Base-by-base conservation (phyloP, 2,329 filamentous ascomycete species). In the Hymenoscyphus repandus region DNA sequence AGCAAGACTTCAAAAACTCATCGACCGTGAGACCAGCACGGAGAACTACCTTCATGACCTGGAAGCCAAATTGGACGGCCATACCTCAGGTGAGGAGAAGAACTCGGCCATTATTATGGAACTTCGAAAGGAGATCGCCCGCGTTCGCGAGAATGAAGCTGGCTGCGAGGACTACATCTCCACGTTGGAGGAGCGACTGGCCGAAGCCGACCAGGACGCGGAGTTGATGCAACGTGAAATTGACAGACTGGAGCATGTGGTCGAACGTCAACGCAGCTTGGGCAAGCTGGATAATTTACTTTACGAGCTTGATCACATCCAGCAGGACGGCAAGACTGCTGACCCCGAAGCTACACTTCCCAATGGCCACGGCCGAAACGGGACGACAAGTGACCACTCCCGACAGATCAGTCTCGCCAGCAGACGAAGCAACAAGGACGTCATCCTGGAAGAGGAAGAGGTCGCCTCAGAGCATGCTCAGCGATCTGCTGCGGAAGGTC, bases 181-280 rank as follows among this genome's bases (percentile, higher is more conserved):
- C 1, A 97, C 91, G 0, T 74, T 99, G 10, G 93, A 99, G 67
- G 93, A 97, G 71, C 86, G 92, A 18, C 79, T 99, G 7, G 93
- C 93, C 0, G 93, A 99, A 69, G 86, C 92, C 2, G 93, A 99
- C 63, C 92, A 97, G 68, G 93, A 99, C 66, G 83, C 89, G 57
- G 93, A 97, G 67, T 74, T 96, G 54, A 96, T 99, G 92, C 90
- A 96, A 68, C 88, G 92, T 33, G 93, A 99, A 65, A 88, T 99
- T 56, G 89, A 96, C 63, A 83, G 92, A 32, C 76, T 99, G 11
- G 93, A 97, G 69, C 89, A 96, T 68, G 90, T 99, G 6, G 83
- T 99, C 46, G 92, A 97, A 69, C 88, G 95, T 44, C 93, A 99
- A 69, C 82, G 93, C 53, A 96, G 91, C 66, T 80, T 99, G 3